Conservation (phyloP, 1,284 basidiomycete genomes). For the Mycosarcoma maydis region DNA sequence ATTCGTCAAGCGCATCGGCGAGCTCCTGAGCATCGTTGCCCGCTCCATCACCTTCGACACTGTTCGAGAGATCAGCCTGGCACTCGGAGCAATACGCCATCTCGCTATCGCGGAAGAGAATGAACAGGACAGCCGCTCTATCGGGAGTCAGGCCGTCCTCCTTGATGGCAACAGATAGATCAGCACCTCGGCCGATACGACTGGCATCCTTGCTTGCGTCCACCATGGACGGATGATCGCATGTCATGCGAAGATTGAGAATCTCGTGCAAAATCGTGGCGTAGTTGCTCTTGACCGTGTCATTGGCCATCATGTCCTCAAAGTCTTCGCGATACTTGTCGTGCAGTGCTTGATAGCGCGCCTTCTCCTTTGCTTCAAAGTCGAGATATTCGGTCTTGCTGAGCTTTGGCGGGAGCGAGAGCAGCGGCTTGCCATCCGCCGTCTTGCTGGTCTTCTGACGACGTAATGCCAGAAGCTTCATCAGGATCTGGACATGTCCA, state of each 20-base stretch:
- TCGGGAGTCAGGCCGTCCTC: constrained; percentile 81
- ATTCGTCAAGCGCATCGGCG: constrained; percentile 71
- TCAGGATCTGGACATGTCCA: constrained; percentile 92
- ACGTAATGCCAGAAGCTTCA: constrained; percentile 94
- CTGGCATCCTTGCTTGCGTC: constrained; percentile 69
- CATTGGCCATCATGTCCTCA: constrained; percentile 83
- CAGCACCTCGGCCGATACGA: constrained; percentile 72
- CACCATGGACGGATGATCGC: constrained; percentile 93
- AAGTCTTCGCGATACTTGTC: constrained; percentile 89
- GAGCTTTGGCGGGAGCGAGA: constrained; percentile 81
- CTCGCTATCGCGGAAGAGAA: constrained; percentile 81
- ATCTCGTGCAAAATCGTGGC: constrained; percentile 93
- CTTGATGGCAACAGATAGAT: constrained; percentile 73
- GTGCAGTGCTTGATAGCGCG: constrained; percentile 88
- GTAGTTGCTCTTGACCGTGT: constrained; percentile 92
- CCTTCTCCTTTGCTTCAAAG: constrained; percentile 83
- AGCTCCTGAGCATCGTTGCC: constrained; percentile 68
- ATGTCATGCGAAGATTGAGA: constrained; percentile 84
- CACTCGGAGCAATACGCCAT: constrained; percentile 89
- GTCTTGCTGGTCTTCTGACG: constrained; percentile 91
- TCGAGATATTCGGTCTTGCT: constrained; percentile 86
- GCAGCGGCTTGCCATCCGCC: constrained; percentile 82
- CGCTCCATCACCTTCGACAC: constrained; percentile 27
- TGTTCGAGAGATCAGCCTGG: constrained; percentile 74
- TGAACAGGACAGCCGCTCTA: constrained; percentile 81